Evolutionary conservation across 305 asterid species (phyloP), one percentile per base, ranked within the genome.

Genomic region (Withania somnifera): DNA sequence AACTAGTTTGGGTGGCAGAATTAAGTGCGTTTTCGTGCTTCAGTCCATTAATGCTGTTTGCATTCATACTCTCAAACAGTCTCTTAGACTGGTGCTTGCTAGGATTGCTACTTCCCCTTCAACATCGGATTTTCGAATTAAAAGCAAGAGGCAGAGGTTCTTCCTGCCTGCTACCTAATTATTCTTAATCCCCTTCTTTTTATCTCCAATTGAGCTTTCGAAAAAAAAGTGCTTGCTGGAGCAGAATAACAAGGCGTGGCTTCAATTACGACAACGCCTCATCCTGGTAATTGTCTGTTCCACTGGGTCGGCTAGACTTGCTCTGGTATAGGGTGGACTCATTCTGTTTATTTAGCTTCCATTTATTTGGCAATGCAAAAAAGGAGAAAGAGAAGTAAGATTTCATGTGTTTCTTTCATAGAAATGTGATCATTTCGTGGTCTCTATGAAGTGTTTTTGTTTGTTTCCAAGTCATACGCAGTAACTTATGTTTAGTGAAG

Each of bases 111-210:
- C 86, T 36, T 86, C 97, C 19, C 86, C 91, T 4, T 83, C 86
- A 1, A 54, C 88, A 0, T 77, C 95, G 5, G 86, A 83, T 58
- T 89, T 84, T 69, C 86, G 92, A 13, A 86, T 89, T 0, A 86
- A 93, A 89, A 95, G 98, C 89, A 93, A 91, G 88, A 88, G 99
- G 82, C 98, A 93, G 81, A 90, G 97, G 94, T 91, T 93, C 85
- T 93, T 95, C 86, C 85, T 88, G 84, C 91, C 95, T 36, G 50
- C 67, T 82, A n/a, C n/a, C n/a, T 89, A 78, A 2, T 36, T 36
- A n/a, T 19, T 67, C 52, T 67, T 40, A 69, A 20, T 69, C 40
- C 11, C 34, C 77, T 5, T 60, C 10, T n/a, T 14, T 36, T 36
- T n/a, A n/a, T n/a, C n/a, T n/a, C n/a, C n/a, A n/a, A n/a, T n/a